Percentiles rank a stretch among this genome's conserved stretches.
These are phyloP conservation scores for Lodderomyces margitis DNA, from an alignment of 1,139 yeast species.

Conservation along the genomic window DNA sequence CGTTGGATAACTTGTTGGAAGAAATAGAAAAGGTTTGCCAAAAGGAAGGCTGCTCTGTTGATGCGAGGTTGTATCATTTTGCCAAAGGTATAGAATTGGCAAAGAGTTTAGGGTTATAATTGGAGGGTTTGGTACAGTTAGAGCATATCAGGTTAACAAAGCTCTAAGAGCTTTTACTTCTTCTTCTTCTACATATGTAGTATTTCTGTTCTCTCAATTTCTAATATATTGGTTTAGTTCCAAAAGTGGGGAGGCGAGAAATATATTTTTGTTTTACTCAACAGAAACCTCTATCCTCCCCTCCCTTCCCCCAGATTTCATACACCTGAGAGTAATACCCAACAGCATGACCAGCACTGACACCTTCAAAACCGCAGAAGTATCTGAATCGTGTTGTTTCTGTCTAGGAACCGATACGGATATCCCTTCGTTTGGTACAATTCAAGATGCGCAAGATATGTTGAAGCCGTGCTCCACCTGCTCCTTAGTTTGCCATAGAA, in stretches of 20 bases:
- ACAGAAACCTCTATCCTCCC: too few species aligned
- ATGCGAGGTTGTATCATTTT: conserved; percentile 82
- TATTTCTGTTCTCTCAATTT: too few species aligned
- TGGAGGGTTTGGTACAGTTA: too few species aligned
- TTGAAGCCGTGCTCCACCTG: conserved; percentile 44
- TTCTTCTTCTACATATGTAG: too few species aligned
- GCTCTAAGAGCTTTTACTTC: too few species aligned
- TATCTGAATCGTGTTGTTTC: conserved; percentile 30
- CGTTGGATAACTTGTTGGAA: conserved; percentile 56
- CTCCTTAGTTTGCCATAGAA: conserved; percentile 36
- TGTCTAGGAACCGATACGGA: conserved; percentile 43
- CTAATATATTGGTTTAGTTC: too few species aligned
- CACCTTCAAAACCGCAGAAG: background rate
- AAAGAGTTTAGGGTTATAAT: too few species aligned
- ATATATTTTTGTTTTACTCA: too few species aligned
- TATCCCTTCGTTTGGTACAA: conserved; percentile 41
- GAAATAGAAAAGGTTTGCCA: conserved; percentile 49
- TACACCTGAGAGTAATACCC: background rate
- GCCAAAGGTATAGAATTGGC: conserved; percentile 60
- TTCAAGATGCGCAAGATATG: conserved; percentile 39
- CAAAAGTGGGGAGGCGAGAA: too few species aligned
- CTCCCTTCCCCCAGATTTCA: background rate
- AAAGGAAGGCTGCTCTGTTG: conserved; percentile 69
- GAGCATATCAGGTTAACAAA: too few species aligned
- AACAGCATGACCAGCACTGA: background rate